Evolutionary conservation across 1,284 basidiomycete genomes (phyloP), one percentile per base, ranked within the genome.

Genomic region (Cerrena zonata): DNA sequence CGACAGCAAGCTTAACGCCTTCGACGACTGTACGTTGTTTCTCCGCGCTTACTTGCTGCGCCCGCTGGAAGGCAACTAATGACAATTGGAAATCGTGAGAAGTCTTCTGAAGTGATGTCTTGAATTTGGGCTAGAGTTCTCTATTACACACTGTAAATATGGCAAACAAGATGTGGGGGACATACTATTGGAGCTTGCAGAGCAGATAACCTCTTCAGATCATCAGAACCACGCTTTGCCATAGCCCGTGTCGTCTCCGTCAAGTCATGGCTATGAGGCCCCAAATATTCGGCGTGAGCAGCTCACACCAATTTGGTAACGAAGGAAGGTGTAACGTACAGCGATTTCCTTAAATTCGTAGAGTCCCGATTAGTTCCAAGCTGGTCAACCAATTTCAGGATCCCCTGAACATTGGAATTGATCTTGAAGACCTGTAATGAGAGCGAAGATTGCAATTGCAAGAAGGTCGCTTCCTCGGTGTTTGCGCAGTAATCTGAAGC

Each of bases 401-500:
- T 95, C 12, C 91, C 94, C 61, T 94, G 89, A 4, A 98, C 93
- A 69, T 99, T 99, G 54, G 90, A 83, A 64, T 96, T 95, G 74
- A 99, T 93, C 79, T 98, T 97, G 85, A 99, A 98, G 54, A 97
- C 89, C 67, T 98, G 95, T 15, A 98, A 78, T 1, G 92, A 91
- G 47, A 99, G 77, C 18, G 89, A 88, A 23, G 86, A 86, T 62
- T 96, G 91, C 18, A 97, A 74, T 40, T 75, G 75, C 19, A 80
- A 73, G 68, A 97, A 99, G 3, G 80, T 74, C 3, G 79, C 75
- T 64, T 90, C 87, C 64, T 88, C 82, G 69, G 75, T 7, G 83
- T 80, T 58, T 78, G 81, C 0, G 79, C 72, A 5, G 58, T 57
- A 30, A 58, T 51, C 5, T 61, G 58, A n/a, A 66, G 58, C 1